Base-by-base conservation (phyloP, 768 basidiomycete species). In the Lyophyllum decastes region DNA sequence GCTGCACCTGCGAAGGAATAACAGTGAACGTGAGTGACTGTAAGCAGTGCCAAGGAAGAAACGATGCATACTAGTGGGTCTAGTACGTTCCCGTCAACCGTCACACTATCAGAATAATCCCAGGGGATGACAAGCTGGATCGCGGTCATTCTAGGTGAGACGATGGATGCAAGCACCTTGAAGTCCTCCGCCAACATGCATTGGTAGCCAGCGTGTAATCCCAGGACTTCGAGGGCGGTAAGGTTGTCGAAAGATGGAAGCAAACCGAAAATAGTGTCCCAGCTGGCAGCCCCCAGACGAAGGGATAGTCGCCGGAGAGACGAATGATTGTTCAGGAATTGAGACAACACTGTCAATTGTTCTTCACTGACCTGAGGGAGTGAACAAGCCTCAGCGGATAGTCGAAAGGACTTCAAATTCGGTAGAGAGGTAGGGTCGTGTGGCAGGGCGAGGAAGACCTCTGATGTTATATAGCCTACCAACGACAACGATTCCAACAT, bases 41-140 rank as follows among this genome's bases (percentile, higher is more conserved):
- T 17, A 38, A n/a, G 1, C 43, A 49, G 5, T n/a, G 16, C 12
- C 16, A 22, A 48, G 45, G 19, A 41, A 52, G 59, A 49, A 56
- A 48, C 10, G 14, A 45, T 21, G 61, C 63, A 45, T 58, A 74
- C 75, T 51, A 76, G 40, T 0, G 66, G 66, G 24, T 66, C 59
- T 43, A 75, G 64, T 19, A 45, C 55, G 33, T 59, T 55, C 2
- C 62, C 55, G 24, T 68, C 60, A 19, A 64, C 44, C 47, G 64
- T 60, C 6, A 52, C 58, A 16, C 33, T 52, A 43, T 62, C 64
- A 0, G 43, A 56, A 14, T 66, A 64, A 19, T 61, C 61, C 74
- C 77, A 78, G 27, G 72, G 68, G 22, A 77, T 65, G 10, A 69
- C 68, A 21, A 79, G 64, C 38, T 77, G 75, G 7, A 79, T 64